Evolutionary conservation across 2,329 filamentous ascomycete species (phyloP).

Genomic region (Trichoderma endophyticum): DNA sequence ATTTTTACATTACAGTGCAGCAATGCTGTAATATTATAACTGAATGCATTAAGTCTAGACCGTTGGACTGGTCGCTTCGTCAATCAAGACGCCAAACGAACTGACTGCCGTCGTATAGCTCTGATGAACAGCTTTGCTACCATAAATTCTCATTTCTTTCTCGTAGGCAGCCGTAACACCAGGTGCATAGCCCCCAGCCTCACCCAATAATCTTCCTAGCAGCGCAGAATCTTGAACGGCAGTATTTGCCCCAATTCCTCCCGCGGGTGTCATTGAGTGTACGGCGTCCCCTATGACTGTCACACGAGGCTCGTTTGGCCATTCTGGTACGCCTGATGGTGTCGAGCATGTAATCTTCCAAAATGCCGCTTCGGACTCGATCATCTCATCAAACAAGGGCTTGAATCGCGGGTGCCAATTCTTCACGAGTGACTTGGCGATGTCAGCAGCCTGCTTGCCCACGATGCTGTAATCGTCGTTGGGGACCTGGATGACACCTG

Average conservation of each 20-base stretch:
- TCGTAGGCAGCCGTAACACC: constrained; percentile 57
- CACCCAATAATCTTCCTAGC: constrained; percentile 48
- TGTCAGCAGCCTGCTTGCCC: constrained; percentile 53
- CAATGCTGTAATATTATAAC: background rate
- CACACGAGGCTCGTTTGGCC: constrained; percentile 56
- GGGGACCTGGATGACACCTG: constrained; percentile 55
- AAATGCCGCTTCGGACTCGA: constrained; percentile 55
- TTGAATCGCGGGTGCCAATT: constrained; percentile 56
- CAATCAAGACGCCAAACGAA: constrained; percentile 45
- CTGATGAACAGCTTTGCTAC: constrained; percentile 49
- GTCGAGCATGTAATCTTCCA: constrained; percentile 65
- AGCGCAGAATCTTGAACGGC: constrained; percentile 54
- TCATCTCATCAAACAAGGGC: constrained; percentile 58
- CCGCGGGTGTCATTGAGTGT: constrained; percentile 57
- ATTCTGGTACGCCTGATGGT: constrained; percentile 57
- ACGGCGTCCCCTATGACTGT: constrained; percentile 58
- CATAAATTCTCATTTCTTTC: constrained; percentile 60
- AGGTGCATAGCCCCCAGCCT: constrained; percentile 53
- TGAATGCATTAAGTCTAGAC: background rate
- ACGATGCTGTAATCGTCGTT: constrained; percentile 59
- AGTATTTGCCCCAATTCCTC: constrained; percentile 56
- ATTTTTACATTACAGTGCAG: background rate
- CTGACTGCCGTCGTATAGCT: constrained; percentile 50
- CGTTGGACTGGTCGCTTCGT: constrained; percentile 33
- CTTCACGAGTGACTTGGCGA: constrained; percentile 52